A percentile compares a stretch with the other conserved stretches of the same genome.
These are phyloP conservation scores for Podospora comata DNA, from an alignment of 495 filamentous ascomycete genomes.

Conservation along the genomic window DNA sequence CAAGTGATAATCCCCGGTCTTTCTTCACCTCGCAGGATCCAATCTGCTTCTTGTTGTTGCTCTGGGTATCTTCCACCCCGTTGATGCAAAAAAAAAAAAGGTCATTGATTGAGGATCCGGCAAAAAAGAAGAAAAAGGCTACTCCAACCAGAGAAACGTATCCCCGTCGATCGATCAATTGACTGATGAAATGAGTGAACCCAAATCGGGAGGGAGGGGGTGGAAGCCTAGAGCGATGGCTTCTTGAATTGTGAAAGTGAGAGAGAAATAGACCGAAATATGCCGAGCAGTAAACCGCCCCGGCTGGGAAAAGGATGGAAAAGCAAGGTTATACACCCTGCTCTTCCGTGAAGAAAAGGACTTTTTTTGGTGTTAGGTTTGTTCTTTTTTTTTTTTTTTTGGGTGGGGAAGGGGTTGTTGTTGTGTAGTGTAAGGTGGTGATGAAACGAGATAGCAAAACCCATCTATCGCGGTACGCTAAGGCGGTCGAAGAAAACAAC, in stretches of 20 bases:
- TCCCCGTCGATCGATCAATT: not conserved
- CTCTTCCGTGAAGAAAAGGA: not conserved
- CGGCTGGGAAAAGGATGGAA: not conserved
- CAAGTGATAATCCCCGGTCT: not conserved
- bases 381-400: not conserved
- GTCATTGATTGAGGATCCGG: not conserved
- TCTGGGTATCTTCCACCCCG: not conserved
- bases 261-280: not conserved
- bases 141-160: not conserved
- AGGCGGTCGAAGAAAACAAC: slow-evolving; percentile 15
- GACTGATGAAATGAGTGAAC: not conserved
- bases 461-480: slow-evolving; percentile 9
- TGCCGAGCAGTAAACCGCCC: not conserved
- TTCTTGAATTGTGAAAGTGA: not conserved
- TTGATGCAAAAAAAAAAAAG: not conserved
- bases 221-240: not conserved
- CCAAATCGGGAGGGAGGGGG: not conserved
- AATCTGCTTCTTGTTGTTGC: not conserved
- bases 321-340: not conserved
- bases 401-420: not conserved
- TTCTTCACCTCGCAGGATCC: not conserved
- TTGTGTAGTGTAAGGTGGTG: not conserved
- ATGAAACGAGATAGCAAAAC: slow-evolving; percentile 1
- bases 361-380: not conserved
- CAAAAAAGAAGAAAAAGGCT: not conserved